These are phyloP conservation scores for Colletotrichum euphorbiae DNA, from an alignment of 2,329 filamentous ascomycete genomes.

Conservation along the genomic window DNA sequence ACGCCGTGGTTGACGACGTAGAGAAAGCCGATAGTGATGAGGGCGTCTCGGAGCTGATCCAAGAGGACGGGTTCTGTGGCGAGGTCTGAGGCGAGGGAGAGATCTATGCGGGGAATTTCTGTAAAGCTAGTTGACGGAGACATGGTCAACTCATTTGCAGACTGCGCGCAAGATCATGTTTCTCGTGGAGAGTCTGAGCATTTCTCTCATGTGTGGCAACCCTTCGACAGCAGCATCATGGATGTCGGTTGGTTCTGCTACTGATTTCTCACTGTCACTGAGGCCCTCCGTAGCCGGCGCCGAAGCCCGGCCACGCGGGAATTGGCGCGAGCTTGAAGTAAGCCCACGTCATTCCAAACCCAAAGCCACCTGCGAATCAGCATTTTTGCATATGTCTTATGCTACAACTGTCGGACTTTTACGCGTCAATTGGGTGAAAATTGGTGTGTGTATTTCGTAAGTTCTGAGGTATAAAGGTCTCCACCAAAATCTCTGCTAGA, in stretches of 20 bases:
- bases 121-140: slow-evolving; percentile 45
- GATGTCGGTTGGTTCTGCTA: no score
- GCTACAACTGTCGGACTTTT: no score
- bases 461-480: no score
- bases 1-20: slow-evolving; percentile 65
- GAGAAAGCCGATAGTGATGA: slow-evolving; percentile 65
- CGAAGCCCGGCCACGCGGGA: not conserved
- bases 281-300: slow-evolving; percentile 15
- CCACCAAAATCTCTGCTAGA: no score
- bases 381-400: not conserved
- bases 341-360: slow-evolving; percentile 29
- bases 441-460: no score
- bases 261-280: no score
- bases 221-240: no score
- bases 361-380: not conserved
- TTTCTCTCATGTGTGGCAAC: no score
- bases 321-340: slow-evolving; percentile 8
- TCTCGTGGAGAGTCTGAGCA: no score
- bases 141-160: not conserved
- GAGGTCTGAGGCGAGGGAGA: slow-evolving; percentile 55
- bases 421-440: no score
- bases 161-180: no score
- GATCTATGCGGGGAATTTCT: slow-evolving; percentile 61
- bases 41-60: slow-evolving; percentile 55
- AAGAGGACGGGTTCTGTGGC: slow-evolving; percentile 52